phyloP scores from a whole-genome alignment of 78 protist genomes.

The Dictyostelium citrinum region DNA sequence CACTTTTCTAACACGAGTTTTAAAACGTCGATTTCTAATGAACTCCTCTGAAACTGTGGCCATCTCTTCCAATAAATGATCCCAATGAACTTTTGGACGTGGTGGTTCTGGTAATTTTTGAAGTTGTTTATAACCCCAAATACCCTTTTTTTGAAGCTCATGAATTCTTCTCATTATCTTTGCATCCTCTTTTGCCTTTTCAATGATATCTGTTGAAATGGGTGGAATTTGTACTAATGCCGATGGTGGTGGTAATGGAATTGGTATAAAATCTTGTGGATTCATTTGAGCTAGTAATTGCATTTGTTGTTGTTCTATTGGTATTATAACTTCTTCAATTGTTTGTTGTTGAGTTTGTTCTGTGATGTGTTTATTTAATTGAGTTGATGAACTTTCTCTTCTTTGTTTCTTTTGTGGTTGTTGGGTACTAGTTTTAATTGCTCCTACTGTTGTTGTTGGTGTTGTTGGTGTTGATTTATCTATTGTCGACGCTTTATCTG shows the following conservation, averaged over 20 bases:
- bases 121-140: conserved; percentile 60
- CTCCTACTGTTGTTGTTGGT: background rate
- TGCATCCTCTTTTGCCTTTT: conserved; percentile 64
- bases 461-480: background rate
- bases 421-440: background rate
- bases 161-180: conserved; percentile 42
- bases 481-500: background rate
- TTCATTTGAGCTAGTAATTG: background rate
- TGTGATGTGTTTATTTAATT: background rate
- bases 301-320: background rate
- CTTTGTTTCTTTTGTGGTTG: background rate
- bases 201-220: background rate
- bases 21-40: conserved; percentile 48
- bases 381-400: background rate
- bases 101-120: conserved; percentile 83
- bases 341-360: background rate
- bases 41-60: conserved; percentile 86
- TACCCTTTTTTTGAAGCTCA: conserved; percentile 43
- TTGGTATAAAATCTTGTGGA: background rate
- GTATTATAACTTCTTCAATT: background rate
- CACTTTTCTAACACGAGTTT: conserved; percentile 49
- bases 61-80: conserved; percentile 87
- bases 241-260: conserved; percentile 35
- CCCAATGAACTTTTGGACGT: conserved; percentile 87
- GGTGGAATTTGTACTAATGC: conserved; percentile 24